Base-by-base conservation (phyloP, 208 protist species). In the Strigomonas culicis region DNA sequence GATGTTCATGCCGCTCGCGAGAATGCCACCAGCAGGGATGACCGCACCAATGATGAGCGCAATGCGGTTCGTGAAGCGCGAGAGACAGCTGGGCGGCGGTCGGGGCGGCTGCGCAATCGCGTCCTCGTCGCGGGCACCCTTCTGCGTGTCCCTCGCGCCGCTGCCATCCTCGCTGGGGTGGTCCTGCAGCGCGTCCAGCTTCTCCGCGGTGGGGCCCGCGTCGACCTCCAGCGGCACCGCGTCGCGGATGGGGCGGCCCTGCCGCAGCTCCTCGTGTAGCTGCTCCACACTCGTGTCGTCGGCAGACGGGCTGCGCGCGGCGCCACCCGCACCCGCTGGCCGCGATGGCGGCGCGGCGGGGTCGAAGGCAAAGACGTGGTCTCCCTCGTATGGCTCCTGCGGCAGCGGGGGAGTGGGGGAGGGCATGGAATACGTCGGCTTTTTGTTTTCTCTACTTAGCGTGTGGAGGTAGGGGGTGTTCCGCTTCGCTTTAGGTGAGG, bases 1-100 rank as follows among this genome's bases (percentile, higher is more conserved):
- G 53, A 80, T 60, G 36, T 49, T 80, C 36, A 87, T 66, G 52
- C 60, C 70, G 50, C 58, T 34, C 8, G 75, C 72, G 32, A 74
- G 49, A 41, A 80, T 68, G 51, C 75, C 75, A 17, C 75, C 75
- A 0, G 65, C 59, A 19, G 75, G 75, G 0, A 73, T 46, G n/a
- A 80, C 66, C 51, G 65, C 46, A 61, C 63, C 41, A 4, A 62
- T 31, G 36, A 36, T 13, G 57, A 6, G 36, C 8, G 6, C 36
- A 13, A 13, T 13, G 36, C 36, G 36, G 36, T 6, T 41, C 8
- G n/a, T n/a, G n/a, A n/a, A n/a, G n/a, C n/a, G n/a, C n/a, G n/a
- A n/a, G n/a, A n/a, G 36, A 13, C 8, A 13, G 36, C 36, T 41
- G 36, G 8, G 36, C 8, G 36, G 36, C 36, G 8, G 36, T 13